Base-by-base conservation (phyloP, 2,329 filamentous ascomycete species). In the Huntiella moniliformis region DNA sequence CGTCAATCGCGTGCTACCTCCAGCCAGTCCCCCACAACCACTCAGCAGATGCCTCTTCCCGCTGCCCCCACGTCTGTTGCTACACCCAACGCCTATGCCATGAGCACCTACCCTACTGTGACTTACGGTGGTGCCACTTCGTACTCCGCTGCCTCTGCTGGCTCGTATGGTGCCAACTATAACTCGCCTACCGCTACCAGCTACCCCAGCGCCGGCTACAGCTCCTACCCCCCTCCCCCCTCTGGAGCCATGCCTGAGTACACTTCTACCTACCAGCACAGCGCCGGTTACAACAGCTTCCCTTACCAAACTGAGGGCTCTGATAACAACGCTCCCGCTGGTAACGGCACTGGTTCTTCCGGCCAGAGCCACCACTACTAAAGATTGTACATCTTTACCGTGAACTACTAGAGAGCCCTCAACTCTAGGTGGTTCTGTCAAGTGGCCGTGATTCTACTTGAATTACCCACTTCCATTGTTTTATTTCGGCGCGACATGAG, bases 271-370 rank as follows among this genome's bases (percentile, higher is more conserved):
- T 79, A 79, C 55, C 22, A 28, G 22, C 13, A 36, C 8, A 61
- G 61, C 53, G 54, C 59, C 46, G 64, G 63, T 51, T 69, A 73
- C 52, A 70, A 73, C 60, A 76, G 77, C 53, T 60, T 67, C 41
- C 68, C 62, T 54, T 76, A 77, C 56, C 44, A 28, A n/a, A 36
- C 40, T 33, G n/a, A 16, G 12, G 40, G 40, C 32, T 13, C 44
- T 12, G 16, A 33, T 16, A 11, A 31, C 5, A 46, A 41, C 16
- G 18, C 32, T 4, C n/a, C 28, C 33, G 16, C 12, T 3, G 17
- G 32, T 8, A 36, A 41, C 17, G 44, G 38, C 18, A 22, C 31
- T 16, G 38, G 38, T 16, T 28, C 22, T 10, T 28, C 35, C 12
- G 13, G 34, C 52, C 70, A 67, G 44, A 67, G 17, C 52, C 70